Base-by-base conservation (phyloP, 2,329 filamentous ascomycete species). In the Aspergillus ochraceus region DNA sequence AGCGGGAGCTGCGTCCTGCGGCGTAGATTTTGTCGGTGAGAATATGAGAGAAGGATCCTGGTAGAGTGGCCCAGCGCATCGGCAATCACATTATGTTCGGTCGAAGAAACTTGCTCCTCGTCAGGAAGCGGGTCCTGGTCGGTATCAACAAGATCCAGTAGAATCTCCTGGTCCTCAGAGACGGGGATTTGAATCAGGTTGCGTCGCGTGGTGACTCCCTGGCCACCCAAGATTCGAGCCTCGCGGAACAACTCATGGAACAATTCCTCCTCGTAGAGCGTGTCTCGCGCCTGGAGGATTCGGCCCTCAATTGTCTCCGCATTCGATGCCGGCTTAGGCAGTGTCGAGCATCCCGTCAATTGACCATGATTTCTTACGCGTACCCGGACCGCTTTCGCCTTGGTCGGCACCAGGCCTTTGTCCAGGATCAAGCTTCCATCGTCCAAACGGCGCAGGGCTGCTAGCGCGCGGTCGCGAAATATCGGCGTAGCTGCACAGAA, bases 191-290 rank as follows among this genome's bases (percentile, higher is more conserved):
- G 79, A 47, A 92, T 80, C 3, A 81, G 77, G 26, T 84, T 79
- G 14, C 83, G 86, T 39, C 86, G 82, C 14, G 88, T 84, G 26
- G 83, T 84, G 12, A 97, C 88, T 10, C 88, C 86, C 61, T 90
- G 88, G 11, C 88, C 86, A 3, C 88, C 83, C 22, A 97, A 80
- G 0, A 83, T 83, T 17, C 92, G 88, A 0, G 90, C 88, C 76
- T 99, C 95, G 19, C 91, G 85, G 55, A 89, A 88, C 60, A 98
- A 81, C 76, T 99, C 95, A 67, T 96, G 88, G 84, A 92, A 97
- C 1, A 99, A 79, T 72, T 99, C 95, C 2, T 88, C 83, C 39
- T 86, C 82, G 26, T 81, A 79, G 5, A 86, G 76, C 2, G 83
- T 81, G 47, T 81, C 79, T 4, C 84, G 84, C 14, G 73, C 75